Conservation (phyloP, 306 rosid genomes). For the Quercus gilva region DNA sequence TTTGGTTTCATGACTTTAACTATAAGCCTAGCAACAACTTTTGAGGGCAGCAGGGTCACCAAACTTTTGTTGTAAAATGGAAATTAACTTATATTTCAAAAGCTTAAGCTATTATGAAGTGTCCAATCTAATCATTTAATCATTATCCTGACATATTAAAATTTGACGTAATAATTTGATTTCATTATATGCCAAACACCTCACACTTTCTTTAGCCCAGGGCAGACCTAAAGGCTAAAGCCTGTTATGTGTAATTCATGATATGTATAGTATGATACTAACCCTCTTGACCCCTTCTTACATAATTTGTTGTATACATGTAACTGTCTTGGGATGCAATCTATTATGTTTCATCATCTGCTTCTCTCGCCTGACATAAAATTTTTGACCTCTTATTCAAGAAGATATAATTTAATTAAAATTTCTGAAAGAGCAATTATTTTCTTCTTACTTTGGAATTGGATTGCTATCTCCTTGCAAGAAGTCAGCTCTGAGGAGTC, state of each 20-base stretch:
- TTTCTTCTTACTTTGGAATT: constrained; percentile 21
- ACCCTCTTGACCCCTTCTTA: background rate
- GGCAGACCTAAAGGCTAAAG: background rate
- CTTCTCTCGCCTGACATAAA: background rate
- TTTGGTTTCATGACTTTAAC: too few species aligned
- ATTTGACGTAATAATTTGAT: background rate
- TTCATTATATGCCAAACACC: background rate
- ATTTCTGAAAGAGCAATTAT: background rate
- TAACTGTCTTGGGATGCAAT: background rate
- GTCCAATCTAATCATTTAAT: too few species aligned
- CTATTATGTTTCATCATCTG: background rate
- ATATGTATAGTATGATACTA: background rate
- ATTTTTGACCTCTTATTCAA: background rate
- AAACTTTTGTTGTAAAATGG: too few species aligned
- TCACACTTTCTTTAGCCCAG: background rate
- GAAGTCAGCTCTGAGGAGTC: constrained; percentile 56
- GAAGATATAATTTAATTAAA: background rate
- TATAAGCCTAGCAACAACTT: too few species aligned
- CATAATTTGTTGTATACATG: background rate
- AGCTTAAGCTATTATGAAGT: too few species aligned
- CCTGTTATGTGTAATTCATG: background rate
- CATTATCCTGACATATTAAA: too few species aligned
- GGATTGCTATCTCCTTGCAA: constrained; percentile 37
- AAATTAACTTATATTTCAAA: too few species aligned
- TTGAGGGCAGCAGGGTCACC: too few species aligned